These are phyloP conservation scores for Dryas octopetala DNA, from an alignment of 306 rosid species.

Conservation along the genomic window DNA sequence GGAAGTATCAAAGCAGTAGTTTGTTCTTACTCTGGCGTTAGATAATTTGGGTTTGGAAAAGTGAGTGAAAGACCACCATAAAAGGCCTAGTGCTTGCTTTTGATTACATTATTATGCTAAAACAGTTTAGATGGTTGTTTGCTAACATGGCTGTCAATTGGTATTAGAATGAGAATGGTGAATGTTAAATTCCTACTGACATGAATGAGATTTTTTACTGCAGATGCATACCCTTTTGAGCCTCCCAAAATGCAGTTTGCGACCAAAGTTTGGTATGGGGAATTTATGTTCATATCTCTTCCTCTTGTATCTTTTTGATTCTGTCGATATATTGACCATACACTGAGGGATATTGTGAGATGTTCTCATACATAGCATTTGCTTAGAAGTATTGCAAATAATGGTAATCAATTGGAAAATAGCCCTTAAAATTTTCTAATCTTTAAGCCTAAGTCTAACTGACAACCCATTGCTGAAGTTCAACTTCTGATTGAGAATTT, in stretches of 20 bases:
- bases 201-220: slow-evolving; percentile 26
- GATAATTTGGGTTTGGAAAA: slow-evolving; percentile 2
- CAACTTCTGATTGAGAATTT: neutral
- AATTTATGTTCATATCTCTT: neutral
- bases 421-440: neutral
- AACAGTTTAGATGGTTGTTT: neutral
- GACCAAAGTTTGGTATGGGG: slow-evolving; percentile 86
- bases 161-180: neutral
- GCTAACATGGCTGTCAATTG: neutral
- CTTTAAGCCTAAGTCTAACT: neutral
- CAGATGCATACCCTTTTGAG: slow-evolving; percentile 97
- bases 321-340: neutral
- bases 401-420: neutral
- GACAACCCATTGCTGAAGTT: neutral
- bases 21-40: neutral
- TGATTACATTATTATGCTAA: neutral
- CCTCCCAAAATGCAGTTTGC: slow-evolving; percentile 95
- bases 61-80: neutral
- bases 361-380: neutral
- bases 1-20: neutral
- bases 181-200: slow-evolving; percentile 10
- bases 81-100: neutral
- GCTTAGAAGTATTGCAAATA: neutral
- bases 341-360: neutral
- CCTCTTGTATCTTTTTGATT: neutral